These are phyloP conservation scores for Amaranthus tricolor DNA, from an alignment of 179 eudicot genomes.

Conservation along the genomic window DNA sequence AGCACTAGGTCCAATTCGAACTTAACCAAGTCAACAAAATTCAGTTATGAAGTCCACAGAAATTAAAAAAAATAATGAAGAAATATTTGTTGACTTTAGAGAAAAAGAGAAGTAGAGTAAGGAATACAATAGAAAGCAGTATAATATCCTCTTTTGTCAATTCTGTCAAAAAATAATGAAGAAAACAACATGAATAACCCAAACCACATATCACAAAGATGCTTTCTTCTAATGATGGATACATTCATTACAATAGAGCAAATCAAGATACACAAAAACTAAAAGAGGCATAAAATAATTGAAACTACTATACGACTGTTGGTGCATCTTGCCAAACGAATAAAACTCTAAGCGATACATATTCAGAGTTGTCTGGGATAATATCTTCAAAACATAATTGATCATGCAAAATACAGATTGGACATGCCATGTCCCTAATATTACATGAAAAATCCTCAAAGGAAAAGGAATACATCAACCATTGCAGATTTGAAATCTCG, in stretches of 20 bases:
- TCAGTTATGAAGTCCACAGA: background rate
- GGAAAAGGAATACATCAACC: no score
- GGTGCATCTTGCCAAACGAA: background rate
- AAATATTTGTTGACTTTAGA: background rate
- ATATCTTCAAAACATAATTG: background rate
- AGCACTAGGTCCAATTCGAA: slow-evolving; percentile 11
- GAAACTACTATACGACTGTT: background rate
- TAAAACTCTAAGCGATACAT: background rate
- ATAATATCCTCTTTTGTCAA: background rate
- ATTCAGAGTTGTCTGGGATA: background rate
- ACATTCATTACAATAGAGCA: background rate
- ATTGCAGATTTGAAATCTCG: no score
- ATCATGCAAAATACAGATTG: no score
- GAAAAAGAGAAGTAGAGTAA: background rate
- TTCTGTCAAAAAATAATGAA: background rate
- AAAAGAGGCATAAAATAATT: background rate
- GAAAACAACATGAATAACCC: background rate
- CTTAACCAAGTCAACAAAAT: background rate
- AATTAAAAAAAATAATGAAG: background rate
- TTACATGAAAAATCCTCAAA: no score
- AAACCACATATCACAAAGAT: background rate
- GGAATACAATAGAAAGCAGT: background rate
- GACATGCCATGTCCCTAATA: no score
- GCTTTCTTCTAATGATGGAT: background rate
- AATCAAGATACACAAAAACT: background rate